Conservation (phyloP, 495 filamentous ascomycete species). For the Neurospora sp. region DNA sequence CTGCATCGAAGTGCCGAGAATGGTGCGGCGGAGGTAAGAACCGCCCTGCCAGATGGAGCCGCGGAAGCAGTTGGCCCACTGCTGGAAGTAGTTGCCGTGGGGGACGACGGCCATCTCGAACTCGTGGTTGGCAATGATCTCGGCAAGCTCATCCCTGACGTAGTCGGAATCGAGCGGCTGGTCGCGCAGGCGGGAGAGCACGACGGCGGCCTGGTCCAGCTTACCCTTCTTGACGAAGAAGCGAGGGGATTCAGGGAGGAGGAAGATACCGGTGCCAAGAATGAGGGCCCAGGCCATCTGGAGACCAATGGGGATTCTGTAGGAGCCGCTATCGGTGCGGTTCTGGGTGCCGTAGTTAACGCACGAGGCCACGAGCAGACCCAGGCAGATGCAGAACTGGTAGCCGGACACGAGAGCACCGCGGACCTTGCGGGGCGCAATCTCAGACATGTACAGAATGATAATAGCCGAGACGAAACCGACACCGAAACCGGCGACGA, state of each 20-base stretch:
- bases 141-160: conserved; percentile 58
- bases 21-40: conserved; percentile 56
- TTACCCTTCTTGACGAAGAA: conserved; percentile 64
- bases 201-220: conserved; percentile 47
- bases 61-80: conserved; percentile 55
- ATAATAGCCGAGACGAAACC: conserved; percentile 65
- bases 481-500: conserved; percentile 43
- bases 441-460: conserved; percentile 68
- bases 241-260: conserved; percentile 68
- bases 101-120: conserved; percentile 60
- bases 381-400: conserved; percentile 67
- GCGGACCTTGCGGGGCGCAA: conserved; percentile 53
- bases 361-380: conserved; percentile 58
- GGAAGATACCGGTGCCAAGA: conserved; percentile 45
- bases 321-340: conserved; percentile 51
- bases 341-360: conserved; percentile 63
- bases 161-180: conserved; percentile 52
- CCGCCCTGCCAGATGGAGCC: conserved; percentile 42
- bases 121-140: conserved; percentile 76
- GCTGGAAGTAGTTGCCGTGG: conserved; percentile 47
- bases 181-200: conserved; percentile 55
- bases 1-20: conserved; percentile 62
- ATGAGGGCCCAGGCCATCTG: conserved; percentile 63
- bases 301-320: conserved; percentile 61
- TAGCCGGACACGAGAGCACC: conserved; percentile 66